A percentile compares a stretch with the other conserved stretches of the same genome.
These are phyloP conservation scores for Sporothrix brunneoviolacea DNA, from an alignment of 2,329 filamentous ascomycete genomes.

Conservation along the genomic window DNA sequence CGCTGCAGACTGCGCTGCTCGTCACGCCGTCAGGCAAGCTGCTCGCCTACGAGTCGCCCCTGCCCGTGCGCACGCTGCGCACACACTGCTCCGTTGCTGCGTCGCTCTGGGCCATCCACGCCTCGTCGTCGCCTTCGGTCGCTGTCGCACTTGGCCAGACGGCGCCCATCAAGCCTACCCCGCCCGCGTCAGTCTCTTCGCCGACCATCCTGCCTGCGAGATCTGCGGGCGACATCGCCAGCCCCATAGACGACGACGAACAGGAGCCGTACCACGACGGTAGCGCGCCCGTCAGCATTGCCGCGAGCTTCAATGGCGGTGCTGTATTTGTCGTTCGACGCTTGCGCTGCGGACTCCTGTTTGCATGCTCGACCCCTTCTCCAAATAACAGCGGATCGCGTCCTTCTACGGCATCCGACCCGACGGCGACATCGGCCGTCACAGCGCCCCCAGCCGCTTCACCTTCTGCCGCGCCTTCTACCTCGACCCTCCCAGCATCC, in stretches of 20 bases:
- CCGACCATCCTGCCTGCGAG: background rate
- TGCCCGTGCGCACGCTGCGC: slow-evolving; percentile 51
- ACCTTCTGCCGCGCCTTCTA: background rate
- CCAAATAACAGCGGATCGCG: slow-evolving; percentile 12
- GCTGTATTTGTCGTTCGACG: slow-evolving; percentile 52
- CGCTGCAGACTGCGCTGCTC: slow-evolving; percentile 52
- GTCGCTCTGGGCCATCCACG: slow-evolving; percentile 54
- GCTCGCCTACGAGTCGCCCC: slow-evolving; percentile 52
- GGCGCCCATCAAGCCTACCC: slow-evolving; percentile 8
- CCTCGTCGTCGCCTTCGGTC: slow-evolving; percentile 33
- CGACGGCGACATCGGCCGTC: background rate
- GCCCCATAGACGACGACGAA: slow-evolving; percentile 21
- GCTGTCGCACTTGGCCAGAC: slow-evolving; percentile 21
- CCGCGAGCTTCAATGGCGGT: slow-evolving; percentile 47
- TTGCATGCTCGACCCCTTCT: slow-evolving; percentile 52
- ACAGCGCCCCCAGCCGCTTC: background rate
- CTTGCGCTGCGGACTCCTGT: slow-evolving; percentile 53
- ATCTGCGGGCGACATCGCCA: background rate
- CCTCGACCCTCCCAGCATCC: background rate
- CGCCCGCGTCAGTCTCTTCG: background rate
- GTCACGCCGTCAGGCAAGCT: slow-evolving; percentile 56
- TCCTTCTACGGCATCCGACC: slow-evolving; percentile 1
- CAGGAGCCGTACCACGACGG: slow-evolving; percentile 17
- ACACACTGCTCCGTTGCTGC: slow-evolving; percentile 59
- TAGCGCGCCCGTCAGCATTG: slow-evolving; percentile 31